Percentiles rank a stretch among this genome's conserved stretches.
These are phyloP conservation scores for Coniochaeta sp. DNA, from an alignment of 2,329 filamentous ascomycete species.

Conservation along the genomic window DNA sequence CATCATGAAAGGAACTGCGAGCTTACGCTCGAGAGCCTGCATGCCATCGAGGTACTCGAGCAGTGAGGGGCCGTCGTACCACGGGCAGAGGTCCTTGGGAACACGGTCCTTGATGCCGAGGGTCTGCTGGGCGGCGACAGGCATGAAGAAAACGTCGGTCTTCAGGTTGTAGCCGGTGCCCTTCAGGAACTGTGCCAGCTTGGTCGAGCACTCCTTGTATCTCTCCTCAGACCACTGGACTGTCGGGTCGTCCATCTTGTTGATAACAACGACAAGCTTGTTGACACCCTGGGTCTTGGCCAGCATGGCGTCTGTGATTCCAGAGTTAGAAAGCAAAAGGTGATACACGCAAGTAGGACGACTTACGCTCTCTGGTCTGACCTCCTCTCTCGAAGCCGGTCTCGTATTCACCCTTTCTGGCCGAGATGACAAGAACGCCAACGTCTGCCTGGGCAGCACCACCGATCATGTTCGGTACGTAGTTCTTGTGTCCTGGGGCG, in stretches of 20 bases:
- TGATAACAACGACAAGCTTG: constrained; percentile 89
- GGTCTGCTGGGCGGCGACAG: constrained; percentile 82
- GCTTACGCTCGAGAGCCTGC: constrained; percentile 86
- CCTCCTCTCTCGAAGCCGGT: constrained; percentile 95
- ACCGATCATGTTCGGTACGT: constrained; percentile 97
- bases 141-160: constrained; percentile 91
- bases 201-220: constrained; percentile 87
- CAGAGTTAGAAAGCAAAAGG: not conserved
- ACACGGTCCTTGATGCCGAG: constrained; percentile 85
- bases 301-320: constrained; percentile 64
- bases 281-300: constrained; percentile 98
- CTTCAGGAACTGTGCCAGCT: constrained; percentile 83
- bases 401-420: constrained; percentile 97
- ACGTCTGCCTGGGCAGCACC: constrained; percentile 90
- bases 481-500: constrained; percentile 95
- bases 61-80: constrained; percentile 84
- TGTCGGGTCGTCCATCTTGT: constrained; percentile 99
- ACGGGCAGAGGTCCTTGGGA: constrained; percentile 66
- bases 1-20: constrained; percentile 99
- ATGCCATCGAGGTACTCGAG: constrained; percentile 94
- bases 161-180: constrained; percentile 91
- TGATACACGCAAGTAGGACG: not conserved
- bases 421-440: constrained; percentile 90
- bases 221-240: constrained; percentile 93
- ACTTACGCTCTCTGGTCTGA: constrained; percentile 71